phyloP scores from a whole-genome alignment of 2,329 filamentous ascomycete genomes.

The Monosporascus sp. region DNA sequence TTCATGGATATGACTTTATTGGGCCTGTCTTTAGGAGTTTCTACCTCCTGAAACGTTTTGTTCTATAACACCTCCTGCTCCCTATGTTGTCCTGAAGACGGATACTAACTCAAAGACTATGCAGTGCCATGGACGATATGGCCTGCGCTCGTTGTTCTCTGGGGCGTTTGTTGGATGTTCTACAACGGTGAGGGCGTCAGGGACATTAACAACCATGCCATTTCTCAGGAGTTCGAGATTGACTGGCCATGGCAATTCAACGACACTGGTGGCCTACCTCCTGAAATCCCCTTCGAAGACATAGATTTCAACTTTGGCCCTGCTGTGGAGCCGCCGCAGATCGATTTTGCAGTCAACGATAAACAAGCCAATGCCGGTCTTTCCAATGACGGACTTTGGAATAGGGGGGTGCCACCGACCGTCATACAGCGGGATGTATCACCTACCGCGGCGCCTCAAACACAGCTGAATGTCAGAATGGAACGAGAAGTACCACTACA shows the following conservation, averaged over 20 bases:
- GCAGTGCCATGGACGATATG: not conserved
- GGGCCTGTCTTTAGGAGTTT: too few relatives aligned
- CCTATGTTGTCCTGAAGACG: too few relatives aligned
- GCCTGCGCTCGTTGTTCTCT: not conserved
- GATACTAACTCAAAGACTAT: too few relatives aligned
- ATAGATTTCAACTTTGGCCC: too few relatives aligned
- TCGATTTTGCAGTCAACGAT: not conserved
- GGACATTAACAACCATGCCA: not conserved
- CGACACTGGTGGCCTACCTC: too few relatives aligned
- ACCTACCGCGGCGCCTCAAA: not conserved
- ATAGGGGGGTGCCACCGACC: not conserved
- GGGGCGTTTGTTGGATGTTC: not conserved
- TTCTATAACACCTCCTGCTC: too few relatives aligned
- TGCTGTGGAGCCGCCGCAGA: too few relatives aligned
- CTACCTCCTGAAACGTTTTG: too few relatives aligned
- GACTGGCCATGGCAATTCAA: not conserved
- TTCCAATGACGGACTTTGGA: not conserved
- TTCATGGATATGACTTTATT: too few relatives aligned
- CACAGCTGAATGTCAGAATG: not conserved
- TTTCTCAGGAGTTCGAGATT: not conserved
- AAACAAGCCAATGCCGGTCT: not conserved
- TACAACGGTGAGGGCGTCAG: not conserved
- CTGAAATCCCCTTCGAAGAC: too few relatives aligned
- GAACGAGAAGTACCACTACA: not conserved
- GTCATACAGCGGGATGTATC: not conserved